These are phyloP conservation scores for Aphanocladium album DNA, from an alignment of 2,329 filamentous ascomycete genomes.

Conservation along the genomic window DNA sequence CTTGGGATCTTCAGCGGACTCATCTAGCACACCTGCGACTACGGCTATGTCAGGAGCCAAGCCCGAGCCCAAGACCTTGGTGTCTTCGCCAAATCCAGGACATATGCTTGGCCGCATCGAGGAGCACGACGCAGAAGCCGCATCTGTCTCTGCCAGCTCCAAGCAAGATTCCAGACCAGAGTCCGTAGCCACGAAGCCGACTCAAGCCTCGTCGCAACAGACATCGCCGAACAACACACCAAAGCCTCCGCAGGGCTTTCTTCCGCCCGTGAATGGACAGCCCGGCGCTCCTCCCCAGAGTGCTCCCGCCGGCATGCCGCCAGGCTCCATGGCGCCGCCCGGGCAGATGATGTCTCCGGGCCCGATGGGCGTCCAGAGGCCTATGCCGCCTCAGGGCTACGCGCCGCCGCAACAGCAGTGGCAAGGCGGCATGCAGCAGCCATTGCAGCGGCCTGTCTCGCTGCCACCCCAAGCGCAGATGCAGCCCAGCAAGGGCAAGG, in stretches of 20 bases:
- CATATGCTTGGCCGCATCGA: slow-evolving; percentile 22
- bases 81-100: neutral
- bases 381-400: slow-evolving; percentile 2
- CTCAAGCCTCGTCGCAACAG: slow-evolving; percentile 1
- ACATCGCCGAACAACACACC: neutral
- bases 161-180: slow-evolving; percentile 14
- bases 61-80: neutral
- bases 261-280: neutral
- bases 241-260: slow-evolving; percentile 3
- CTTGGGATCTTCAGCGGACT: neutral
- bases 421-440: slow-evolving; percentile 12
- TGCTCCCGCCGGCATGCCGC: neutral
- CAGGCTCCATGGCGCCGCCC: slow-evolving; percentile 2
- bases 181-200: slow-evolving; percentile 17
- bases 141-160: neutral
- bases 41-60: neutral
- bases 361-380: neutral
- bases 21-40: neutral
- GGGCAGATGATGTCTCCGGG: slow-evolving; percentile 14
- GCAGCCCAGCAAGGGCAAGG: slow-evolving; percentile 19
- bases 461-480: slow-evolving; percentile 18
- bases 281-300: neutral
- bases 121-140: slow-evolving; percentile 19
- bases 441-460: slow-evolving; percentile 13
- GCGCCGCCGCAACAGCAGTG: neutral